These are phyloP conservation scores for Batrachochytrium dendrobatidis DNA, from an alignment of 371 early-diverging fungal species.

Conservation along the genomic window DNA sequence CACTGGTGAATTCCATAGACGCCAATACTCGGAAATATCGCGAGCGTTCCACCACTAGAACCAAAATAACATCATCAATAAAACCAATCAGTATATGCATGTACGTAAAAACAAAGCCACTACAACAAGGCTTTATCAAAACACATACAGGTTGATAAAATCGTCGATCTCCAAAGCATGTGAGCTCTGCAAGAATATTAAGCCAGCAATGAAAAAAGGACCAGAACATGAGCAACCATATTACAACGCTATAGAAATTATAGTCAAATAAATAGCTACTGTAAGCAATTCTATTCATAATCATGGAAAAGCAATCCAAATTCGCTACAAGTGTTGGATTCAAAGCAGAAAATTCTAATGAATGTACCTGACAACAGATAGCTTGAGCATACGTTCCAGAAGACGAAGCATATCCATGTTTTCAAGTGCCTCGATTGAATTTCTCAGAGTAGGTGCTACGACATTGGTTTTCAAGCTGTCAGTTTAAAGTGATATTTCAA, in stretches of 20 bases:
- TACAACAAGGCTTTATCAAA: background rate
- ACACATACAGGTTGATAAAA: conserved; percentile 61
- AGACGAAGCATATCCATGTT: conserved; percentile 56
- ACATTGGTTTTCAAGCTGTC: conserved; percentile 24
- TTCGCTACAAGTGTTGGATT: too few relatives aligned
- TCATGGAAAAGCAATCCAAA: too few relatives aligned
- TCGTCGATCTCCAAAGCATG: conserved; percentile 82
- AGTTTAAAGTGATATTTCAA: background rate
- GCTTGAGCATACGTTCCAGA: conserved; percentile 76
- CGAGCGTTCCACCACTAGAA: conserved; percentile 80
- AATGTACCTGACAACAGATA: conserved; percentile 54
- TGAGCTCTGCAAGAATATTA: conserved; percentile 67
- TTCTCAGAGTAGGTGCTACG: conserved; percentile 75
- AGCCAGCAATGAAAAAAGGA: conserved; percentile 78
- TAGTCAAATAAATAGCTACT: background rate
- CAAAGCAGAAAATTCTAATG: too few relatives aligned
- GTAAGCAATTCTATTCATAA: background rate
- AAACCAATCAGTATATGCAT: background rate
- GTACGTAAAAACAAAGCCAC: background rate
- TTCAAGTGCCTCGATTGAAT: conserved; percentile 68
- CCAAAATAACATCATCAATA: too few relatives aligned
- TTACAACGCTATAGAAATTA: conserved; percentile 39
- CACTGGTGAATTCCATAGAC: conserved; percentile 86
- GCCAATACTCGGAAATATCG: conserved; percentile 79
- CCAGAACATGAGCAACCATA: conserved; percentile 89